Percentiles rank a stretch among this genome's conserved stretches.
Evolutionary conservation across 2,329 filamentous ascomycete genomes (phyloP).

Genomic region (Trichoderma citrinoviride): DNA sequence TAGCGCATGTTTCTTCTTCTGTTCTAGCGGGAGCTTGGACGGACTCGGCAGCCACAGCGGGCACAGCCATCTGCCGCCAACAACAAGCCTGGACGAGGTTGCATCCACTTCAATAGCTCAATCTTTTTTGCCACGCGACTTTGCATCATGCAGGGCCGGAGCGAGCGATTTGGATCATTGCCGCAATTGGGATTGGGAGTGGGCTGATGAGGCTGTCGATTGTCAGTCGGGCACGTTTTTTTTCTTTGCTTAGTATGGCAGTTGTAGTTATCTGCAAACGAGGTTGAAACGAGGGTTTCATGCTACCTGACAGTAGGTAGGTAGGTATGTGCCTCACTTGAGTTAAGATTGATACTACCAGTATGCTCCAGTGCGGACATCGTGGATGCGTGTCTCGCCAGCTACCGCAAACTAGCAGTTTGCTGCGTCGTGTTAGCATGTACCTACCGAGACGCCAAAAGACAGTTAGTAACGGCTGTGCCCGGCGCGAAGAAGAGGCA

Average conservation of each 20-base stretch:
- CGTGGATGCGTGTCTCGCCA: no score
- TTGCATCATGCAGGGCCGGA: constrained; percentile 4
- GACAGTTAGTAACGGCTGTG: background rate
- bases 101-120: no score
- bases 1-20: background rate
- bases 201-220: background rate
- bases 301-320: no score
- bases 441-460: background rate
- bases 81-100: background rate
- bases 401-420: no score
- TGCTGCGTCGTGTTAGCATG: no score
- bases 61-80: constrained; percentile 3
- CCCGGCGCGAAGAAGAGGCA: constrained; percentile 1
- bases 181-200: background rate
- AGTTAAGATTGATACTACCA: no score
- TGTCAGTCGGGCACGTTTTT: background rate
- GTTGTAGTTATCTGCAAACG: no score
- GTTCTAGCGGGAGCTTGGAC: background rate
- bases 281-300: no score
- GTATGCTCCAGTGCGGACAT: no score
- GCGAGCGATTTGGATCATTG: background rate
- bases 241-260: background rate
- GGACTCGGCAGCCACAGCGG: background rate
- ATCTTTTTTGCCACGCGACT: background rate
- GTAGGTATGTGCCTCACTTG: no score